These are phyloP conservation scores for Botrytis paeoniae DNA, from an alignment of 2,329 filamentous ascomycete species.

Conservation along the genomic window DNA sequence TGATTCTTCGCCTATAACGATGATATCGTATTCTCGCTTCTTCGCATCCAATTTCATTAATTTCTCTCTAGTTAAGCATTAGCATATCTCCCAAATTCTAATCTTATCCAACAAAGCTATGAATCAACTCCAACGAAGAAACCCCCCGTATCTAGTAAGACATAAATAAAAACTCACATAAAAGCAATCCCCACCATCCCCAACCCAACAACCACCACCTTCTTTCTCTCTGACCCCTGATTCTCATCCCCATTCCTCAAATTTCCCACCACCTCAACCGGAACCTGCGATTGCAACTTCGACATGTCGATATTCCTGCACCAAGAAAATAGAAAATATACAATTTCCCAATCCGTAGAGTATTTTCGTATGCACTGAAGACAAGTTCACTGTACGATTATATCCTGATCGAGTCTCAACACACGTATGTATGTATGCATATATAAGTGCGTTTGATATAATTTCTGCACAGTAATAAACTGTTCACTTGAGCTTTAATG, in stretches of 20 bases:
- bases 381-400: not conserved
- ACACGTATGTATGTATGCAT: not conserved
- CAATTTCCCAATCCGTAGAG: too few species aligned
- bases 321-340: not conserved
- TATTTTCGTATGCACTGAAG: not conserved
- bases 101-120: too few species aligned
- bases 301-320: constrained; percentile 26
- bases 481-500: not conserved
- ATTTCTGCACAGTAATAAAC: not conserved
- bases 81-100: not conserved
- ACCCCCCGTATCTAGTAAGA: too few species aligned
- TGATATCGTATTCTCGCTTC: constrained; percentile 71
- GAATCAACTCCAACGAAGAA: too few species aligned
- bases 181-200: constrained; percentile 92
- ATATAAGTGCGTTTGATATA: not conserved
- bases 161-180: constrained; percentile 73
- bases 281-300: constrained; percentile 33
- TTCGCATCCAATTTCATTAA: constrained; percentile 79
- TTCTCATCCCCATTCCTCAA: constrained; percentile 28
- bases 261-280: constrained; percentile 27
- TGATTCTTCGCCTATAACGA: constrained; percentile 83
- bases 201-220: constrained; percentile 77
- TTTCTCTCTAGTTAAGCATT: constrained; percentile 64
- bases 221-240: constrained; percentile 50
- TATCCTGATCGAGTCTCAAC: not conserved